Conservation (phyloP, 768 basidiomycete species). For the Tylopilus rubrobrunneus region DNA sequence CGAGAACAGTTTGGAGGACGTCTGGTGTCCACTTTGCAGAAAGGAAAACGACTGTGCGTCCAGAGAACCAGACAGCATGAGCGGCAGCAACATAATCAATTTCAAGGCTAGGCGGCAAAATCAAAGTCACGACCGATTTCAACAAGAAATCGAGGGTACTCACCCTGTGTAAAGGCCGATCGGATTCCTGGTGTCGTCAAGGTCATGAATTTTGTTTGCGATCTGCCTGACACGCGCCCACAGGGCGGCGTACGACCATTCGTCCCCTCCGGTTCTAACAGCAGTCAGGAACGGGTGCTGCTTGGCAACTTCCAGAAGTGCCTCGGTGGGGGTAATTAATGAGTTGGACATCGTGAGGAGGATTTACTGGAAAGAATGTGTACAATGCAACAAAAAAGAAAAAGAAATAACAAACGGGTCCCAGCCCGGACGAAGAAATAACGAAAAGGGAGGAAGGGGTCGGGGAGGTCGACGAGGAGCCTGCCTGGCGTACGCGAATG, state of each 20-base stretch:
- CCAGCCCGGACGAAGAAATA: neutral
- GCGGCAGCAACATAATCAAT: slow-evolving; percentile 27
- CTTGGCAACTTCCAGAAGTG: slow-evolving; percentile 29
- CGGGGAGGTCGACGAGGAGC: neutral
- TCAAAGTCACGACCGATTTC: neutral
- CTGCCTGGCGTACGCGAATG: neutral
- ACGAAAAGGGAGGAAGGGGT: neutral
- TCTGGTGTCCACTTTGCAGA: slow-evolving; percentile 24
- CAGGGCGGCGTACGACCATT: slow-evolving; percentile 29
- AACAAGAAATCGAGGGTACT: neutral
- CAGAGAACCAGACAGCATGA: slow-evolving; percentile 29
- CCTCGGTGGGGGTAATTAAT: slow-evolving; percentile 27
- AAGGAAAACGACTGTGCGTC: slow-evolving; percentile 27
- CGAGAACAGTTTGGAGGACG: slow-evolving; percentile 19
- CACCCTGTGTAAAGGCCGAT: slow-evolving; percentile 26
- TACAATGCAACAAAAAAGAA: neutral
- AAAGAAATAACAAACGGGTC: neutral
- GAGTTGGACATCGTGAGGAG: slow-evolving; percentile 8
- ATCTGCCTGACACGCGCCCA: slow-evolving; percentile 28
- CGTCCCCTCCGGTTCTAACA: slow-evolving; percentile 9
- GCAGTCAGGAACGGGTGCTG: slow-evolving; percentile 23
- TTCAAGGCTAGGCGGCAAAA: slow-evolving; percentile 18
- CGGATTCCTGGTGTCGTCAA: slow-evolving; percentile 22
- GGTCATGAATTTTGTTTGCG: slow-evolving; percentile 19
- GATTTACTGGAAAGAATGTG: slow-evolving; percentile 5